These are phyloP conservation scores for Tulasnella sp. DNA, from an alignment of 768 basidiomycete genomes.

Conservation along the genomic window DNA sequence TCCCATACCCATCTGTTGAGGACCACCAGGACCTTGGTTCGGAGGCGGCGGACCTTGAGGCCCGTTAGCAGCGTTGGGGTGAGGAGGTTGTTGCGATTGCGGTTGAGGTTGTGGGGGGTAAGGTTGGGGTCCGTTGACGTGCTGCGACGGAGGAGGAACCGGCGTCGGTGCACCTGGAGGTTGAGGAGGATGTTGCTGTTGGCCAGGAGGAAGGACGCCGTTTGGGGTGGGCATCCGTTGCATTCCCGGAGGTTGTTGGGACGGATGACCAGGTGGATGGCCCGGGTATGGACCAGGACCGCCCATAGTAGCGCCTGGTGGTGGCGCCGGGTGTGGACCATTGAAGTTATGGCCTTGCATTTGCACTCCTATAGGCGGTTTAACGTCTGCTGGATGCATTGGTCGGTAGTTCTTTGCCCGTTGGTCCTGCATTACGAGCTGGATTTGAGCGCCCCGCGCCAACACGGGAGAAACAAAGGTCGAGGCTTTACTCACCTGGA, in stretches of 20 bases:
- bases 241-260: conserved; percentile 17
- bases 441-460: not conserved
- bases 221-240: not conserved
- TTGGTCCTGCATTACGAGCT: not conserved
- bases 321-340: conserved; percentile 18
- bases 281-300: not conserved
- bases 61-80: not conserved
- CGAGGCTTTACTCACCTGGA: conserved; percentile 1
- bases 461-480: not conserved
- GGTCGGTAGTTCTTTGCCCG: not conserved
- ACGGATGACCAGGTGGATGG: conserved; percentile 9
- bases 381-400: not conserved
- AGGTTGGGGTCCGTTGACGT: conserved; percentile 19
- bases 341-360: not conserved
- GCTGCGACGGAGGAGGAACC: conserved; percentile 13
- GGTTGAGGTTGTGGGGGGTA: conserved; percentile 18
- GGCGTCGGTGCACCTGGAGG: conserved; percentile 14
- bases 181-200: conserved; percentile 20
- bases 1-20: not conserved
- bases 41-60: not conserved
- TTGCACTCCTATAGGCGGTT: conserved; percentile 4
- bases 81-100: conserved; percentile 25
- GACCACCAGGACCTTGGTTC: not conserved
- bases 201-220: not conserved
- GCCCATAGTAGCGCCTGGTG: not conserved